Evolutionary conservation across 805 yeast species (phyloP), one percentile per base, ranked within the genome.

Genomic region (Candida awuae): DNA sequence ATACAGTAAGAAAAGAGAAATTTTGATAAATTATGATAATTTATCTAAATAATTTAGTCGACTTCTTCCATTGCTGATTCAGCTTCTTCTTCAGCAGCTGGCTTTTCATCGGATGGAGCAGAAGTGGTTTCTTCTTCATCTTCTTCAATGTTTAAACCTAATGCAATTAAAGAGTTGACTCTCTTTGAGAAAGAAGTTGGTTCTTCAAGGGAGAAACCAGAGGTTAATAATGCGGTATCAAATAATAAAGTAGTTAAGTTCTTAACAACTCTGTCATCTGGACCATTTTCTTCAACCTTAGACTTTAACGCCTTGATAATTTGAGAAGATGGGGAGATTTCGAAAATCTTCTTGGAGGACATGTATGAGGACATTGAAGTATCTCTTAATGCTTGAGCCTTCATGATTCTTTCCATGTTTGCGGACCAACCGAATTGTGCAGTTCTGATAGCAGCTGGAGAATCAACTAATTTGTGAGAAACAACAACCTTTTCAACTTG

Each of bases 371-470:
- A 87, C 98, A 92, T 92, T 56, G 95, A 77, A 56, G 95, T 84
- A 69, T 92, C 98, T 75, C 97, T 87, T 61, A 92, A 75, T 57
- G 99, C 98, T 77, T 92, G 99, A 48, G 98, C 98, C 78, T 92
- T 92, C 99, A 92, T 92, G 78, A 92, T 92, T 83, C 98, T 90
- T 77, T 92, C 99, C 98, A 92, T 92, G 78, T 92, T 92, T 61
- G 99, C 99, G 54, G 98, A 92, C 99, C 99, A 92, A 67, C 99
- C 98, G 68, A 92, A 92, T 75, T 92, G 97, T 55, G 97, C 97
- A 55, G 98, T 92, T 80, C 98, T 87, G 66, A 92, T 92, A 56
- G 98, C 98, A 67, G 98, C 98, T 68, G 99, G 99, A 43, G 97
- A 88, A 62, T 88, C 97, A 58, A 88, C 86, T 63, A 92, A 79